These are phyloP conservation scores for Oidiodendron maius DNA, from an alignment of 495 filamentous ascomycete genomes.

Conservation along the genomic window DNA sequence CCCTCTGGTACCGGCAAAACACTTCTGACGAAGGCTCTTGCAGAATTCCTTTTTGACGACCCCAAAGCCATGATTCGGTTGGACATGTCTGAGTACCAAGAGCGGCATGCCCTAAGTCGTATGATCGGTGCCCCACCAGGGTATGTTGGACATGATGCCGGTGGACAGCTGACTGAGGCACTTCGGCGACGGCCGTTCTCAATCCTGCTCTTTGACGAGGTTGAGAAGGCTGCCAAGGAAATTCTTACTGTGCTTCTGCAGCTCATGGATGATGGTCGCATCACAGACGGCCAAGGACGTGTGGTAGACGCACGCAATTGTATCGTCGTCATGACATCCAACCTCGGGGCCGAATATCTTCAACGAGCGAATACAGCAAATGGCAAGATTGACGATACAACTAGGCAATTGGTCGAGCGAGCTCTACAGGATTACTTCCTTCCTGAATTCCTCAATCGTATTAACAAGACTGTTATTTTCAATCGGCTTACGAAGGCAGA, in stretches of 20 bases:
- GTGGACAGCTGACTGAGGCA: constrained; percentile 90
- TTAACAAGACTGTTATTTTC: constrained; percentile 94
- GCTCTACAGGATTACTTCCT: constrained; percentile 92
- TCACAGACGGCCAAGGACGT: constrained; percentile 95
- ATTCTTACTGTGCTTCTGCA: constrained; percentile 93
- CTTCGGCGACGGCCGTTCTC: constrained; percentile 94
- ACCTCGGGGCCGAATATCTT: constrained; percentile 92
- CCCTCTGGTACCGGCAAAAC: constrained; percentile 98
- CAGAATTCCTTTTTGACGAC: constrained; percentile 97
- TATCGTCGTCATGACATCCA: constrained; percentile 98
- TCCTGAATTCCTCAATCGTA: constrained; percentile 96
- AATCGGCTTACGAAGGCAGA: constrained; percentile 85
- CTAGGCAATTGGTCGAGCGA: constrained; percentile 80
- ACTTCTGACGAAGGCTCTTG: constrained; percentile 88
- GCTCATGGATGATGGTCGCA: constrained; percentile 97
- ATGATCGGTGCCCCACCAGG: constrained; percentile 98
- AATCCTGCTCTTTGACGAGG: constrained; percentile 95
- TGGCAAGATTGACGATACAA: constrained; percentile 82
- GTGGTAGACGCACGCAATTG: constrained; percentile 94
- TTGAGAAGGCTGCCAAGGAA: constrained; percentile 98
- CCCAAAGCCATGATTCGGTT: constrained; percentile 97
- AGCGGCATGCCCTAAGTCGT: constrained; percentile 89
- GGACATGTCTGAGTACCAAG: constrained; percentile 99
- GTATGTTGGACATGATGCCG: constrained; percentile 94
- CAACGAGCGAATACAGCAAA: constrained; percentile 67